Evolutionary conservation across 2,329 filamentous ascomycete genomes (phyloP).

Genomic region (Phaeosphaeriaceae sp.): DNA sequence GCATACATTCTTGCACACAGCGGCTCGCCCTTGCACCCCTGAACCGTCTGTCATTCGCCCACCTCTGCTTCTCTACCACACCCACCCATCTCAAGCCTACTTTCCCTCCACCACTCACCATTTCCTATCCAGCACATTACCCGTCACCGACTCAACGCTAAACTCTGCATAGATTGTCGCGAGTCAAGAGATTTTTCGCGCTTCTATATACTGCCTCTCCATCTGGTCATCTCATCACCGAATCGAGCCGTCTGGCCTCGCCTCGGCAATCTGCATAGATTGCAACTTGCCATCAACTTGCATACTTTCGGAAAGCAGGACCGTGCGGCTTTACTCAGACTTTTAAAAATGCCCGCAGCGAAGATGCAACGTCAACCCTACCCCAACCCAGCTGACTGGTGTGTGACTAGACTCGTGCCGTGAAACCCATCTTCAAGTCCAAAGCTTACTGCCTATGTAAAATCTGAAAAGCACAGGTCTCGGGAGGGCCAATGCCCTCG

Average conservation of each 20-base stretch:
- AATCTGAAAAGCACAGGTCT: no score
- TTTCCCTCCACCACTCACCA: no score
- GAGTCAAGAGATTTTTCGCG: constrained; percentile 7
- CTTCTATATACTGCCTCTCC: neutral
- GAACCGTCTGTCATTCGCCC: no score
- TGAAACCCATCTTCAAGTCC: neutral
- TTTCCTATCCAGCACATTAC: neutral
- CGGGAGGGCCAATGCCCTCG: no score
- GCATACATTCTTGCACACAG: no score
- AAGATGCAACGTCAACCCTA: neutral
- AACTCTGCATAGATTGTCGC: constrained; percentile 10
- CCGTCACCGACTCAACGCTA: constrained; percentile 5
- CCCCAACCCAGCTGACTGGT: no score
- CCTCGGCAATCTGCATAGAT: constrained; percentile 24
- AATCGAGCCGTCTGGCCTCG: constrained; percentile 2
- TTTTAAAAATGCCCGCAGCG: neutral
- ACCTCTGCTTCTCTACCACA: neutral
- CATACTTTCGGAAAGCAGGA: constrained; percentile 15
- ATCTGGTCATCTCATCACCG: constrained; percentile 1
- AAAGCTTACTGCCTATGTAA: no score
- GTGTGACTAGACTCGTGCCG: constrained; percentile 4
- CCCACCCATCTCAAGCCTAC: no score
- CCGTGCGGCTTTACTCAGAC: constrained; percentile 15
- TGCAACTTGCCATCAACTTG: constrained; percentile 6
- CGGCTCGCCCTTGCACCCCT: no score